A percentile compares a stretch with the other conserved stretches of the same genome.
phyloP scores from a whole-genome alignment of 2,329 filamentous ascomycete species.

The Nannizzia gypsea region DNA sequence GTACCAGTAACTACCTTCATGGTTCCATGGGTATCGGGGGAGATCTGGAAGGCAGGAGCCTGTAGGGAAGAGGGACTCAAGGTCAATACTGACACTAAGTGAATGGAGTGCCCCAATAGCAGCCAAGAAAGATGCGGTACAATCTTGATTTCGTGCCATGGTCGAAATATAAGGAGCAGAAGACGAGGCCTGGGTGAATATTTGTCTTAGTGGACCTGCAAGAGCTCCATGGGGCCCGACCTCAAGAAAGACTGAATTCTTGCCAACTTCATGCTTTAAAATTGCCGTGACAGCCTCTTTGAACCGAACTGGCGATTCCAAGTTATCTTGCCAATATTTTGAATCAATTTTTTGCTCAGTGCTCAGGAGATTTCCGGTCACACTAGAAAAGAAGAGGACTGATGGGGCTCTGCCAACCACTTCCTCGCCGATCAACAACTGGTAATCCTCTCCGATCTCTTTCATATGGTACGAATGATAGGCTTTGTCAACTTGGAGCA shows the following conservation, averaged over 20 bases:
- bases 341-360: not conserved
- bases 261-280: not conserved
- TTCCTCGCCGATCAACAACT: too few species aligned
- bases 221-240: conserved; percentile 11
- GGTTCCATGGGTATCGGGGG: conserved; percentile 17
- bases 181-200: not conserved
- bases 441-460: too few species aligned
- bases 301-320: conserved; percentile 14
- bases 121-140: not conserved
- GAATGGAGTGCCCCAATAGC: conserved; percentile 5
- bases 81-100: not conserved
- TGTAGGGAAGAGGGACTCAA: not conserved
- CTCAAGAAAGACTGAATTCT: conserved; percentile 4
- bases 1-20: conserved; percentile 15
- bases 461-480: too few species aligned
- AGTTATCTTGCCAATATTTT: conserved; percentile 10
- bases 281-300: not conserved
- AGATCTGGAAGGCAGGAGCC: conserved; percentile 16
- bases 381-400: not conserved
- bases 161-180: conserved; percentile 3
- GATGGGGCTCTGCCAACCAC: too few species aligned
- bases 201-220: not conserved
- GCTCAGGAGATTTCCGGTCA: not conserved
- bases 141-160: not conserved
- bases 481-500: not conserved